Evolutionary conservation across 768 basidiomycete genomes (phyloP), one percentile per base, ranked within the genome.

Genomic region (Nidularia sp.): DNA sequence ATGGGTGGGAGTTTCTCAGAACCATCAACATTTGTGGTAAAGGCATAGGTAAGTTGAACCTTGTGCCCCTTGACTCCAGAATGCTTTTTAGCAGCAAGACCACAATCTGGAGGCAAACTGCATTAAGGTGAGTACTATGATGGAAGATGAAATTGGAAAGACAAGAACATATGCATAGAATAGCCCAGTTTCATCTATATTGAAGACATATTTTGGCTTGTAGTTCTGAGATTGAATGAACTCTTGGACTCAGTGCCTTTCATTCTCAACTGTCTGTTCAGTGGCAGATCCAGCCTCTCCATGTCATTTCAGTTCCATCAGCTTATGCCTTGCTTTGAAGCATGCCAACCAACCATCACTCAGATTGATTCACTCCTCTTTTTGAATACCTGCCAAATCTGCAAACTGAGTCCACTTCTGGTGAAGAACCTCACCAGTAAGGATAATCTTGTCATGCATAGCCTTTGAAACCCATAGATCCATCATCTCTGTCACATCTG

Each of bases 391-490:
- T 34, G 31, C 59, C 25, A 64, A 50, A 13, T 72, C 60, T 3
- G 67, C 68, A 66, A 75, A 75, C 2, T 4, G 1, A 3, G 6
- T 59, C 65, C 67, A 72, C 55, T 75, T 73, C 32, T 67, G 57
- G 0, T 48, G 42, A 39, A 76, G 54, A 10, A 72, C 63, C n/a
- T 66, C 65, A 0, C 70, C 67, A 34, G 61, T 75, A 12, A 77
- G 25, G 0, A 61, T 12, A 15, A 76, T 46, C 1, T 49, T 50
- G 50, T 70, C 62, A 1, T 36, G 33, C 64, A 67, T 66, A 13
- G 68, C 73, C 45, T 70, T 65, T 18, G 55, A 56, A 6, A 72
- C 62, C 72, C 73, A 74, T 0, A 72, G 52, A 1, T 69, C 57
- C 57, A 74, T 36, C 66, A 70, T 70, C 22, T 71, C 63, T 0